These are phyloP conservation scores for Sugiyamaella lignohabitans DNA, from an alignment of 805 yeast species.

Conservation along the genomic window DNA sequence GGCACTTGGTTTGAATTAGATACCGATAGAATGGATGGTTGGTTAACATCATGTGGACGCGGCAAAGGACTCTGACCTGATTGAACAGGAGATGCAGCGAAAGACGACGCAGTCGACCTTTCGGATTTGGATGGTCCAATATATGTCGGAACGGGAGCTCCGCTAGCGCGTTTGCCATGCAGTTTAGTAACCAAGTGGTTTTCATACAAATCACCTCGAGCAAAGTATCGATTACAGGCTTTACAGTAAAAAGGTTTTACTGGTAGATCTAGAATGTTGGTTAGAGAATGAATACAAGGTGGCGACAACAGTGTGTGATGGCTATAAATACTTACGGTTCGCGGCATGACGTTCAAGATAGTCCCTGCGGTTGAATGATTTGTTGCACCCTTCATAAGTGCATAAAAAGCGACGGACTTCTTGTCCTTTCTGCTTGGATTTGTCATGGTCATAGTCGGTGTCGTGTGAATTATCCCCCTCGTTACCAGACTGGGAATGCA, in stretches of 20 bases:
- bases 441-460: too few relatives aligned
- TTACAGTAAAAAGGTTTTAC: constrained; percentile 32
- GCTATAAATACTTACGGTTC: constrained; percentile 23
- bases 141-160: neutral
- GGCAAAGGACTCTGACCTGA: too few relatives aligned
- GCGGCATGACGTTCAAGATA: constrained; percentile 33
- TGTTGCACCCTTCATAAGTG: constrained; percentile 30
- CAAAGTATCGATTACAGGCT: constrained; percentile 31
- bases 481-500: too few relatives aligned
- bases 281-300: neutral
- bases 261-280: constrained; percentile 20
- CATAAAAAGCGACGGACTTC: constrained; percentile 29
- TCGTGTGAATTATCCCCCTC: too few relatives aligned
- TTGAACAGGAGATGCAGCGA: too few relatives aligned
- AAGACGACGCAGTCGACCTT: too few relatives aligned
- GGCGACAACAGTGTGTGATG: too few relatives aligned
- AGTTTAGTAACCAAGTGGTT: constrained; percentile 31
- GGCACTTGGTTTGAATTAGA: too few relatives aligned
- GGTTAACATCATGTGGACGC: too few relatives aligned
- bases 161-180: constrained; percentile 27
- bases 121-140: neutral
- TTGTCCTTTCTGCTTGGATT: neutral
- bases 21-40: too few relatives aligned
- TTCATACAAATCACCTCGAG: constrained; percentile 32
- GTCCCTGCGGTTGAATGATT: constrained; percentile 32